Evolutionary conservation across 1,139 yeast genomes (phyloP), one percentile per base, ranked within the genome.

Genomic region (Debaryomyces nepalensis): DNA sequence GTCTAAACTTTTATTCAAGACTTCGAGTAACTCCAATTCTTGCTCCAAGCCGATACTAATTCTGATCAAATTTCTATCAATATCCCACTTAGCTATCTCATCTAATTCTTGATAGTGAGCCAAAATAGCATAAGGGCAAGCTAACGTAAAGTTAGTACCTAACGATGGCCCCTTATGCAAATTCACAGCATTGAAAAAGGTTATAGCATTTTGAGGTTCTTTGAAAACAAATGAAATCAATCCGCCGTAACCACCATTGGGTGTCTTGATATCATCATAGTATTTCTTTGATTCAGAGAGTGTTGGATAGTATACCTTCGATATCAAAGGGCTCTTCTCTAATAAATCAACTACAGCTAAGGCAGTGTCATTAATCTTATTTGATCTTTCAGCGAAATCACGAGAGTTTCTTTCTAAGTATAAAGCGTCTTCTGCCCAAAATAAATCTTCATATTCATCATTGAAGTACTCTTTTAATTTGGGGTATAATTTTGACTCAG

Each of bases 371-470:
- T 93, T 89, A 53, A 83, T 86, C 49, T 75, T 79, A 37, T 68
- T 61, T 12, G 90, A 84, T 54, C 98, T 75, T 26, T 70, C 70
- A 20, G 79, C 81, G 59, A 88, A 91, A 63, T 91, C 98, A 50
- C 98, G 79, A 4, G 97, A 88, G 66, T 93, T 93, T 59, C 97
- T 78, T 62, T 93, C 99, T 59, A 93, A 68, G 57, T 87, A 87
- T 45, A 93, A 81, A 1, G 96, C 96, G 65, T 93, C 99, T 65
- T 91, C 97, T 18, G 84, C 88, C 97, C 98, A 93, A 51, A 88
- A 77, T 6, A 75, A 64, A 57, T 91, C 97, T 51, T 79, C 86
- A 58, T 85, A 95, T 32, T 73, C 68, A 5, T 69, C 68, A 47
- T 75, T 59, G 55, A 84, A 72, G 48, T 77, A 77, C 19, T 62